Evolutionary conservation across 768 basidiomycete genomes (phyloP).

Genomic region (Tulasnella calospora): DNA sequence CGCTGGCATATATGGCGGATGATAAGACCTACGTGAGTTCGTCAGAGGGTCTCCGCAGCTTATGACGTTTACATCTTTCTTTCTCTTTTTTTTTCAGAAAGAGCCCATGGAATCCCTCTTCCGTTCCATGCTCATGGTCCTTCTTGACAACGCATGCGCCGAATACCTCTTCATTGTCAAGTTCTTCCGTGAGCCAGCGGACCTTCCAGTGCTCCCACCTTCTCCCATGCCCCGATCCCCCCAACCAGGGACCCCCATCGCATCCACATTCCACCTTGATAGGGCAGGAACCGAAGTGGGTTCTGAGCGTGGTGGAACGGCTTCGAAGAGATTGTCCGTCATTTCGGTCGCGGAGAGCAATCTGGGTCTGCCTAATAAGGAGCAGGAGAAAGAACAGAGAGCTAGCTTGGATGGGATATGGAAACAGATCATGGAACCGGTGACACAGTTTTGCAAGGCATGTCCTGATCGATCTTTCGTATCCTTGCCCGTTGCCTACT

Average conservation of each 20-base stretch:
- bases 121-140: constrained; percentile 79
- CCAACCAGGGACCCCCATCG: constrained; percentile 27
- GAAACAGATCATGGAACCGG: constrained; percentile 92
- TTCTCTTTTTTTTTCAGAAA: constrained; percentile 54
- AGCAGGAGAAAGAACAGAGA: constrained; percentile 44
- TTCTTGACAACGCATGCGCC: constrained; percentile 91
- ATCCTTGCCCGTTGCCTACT: not conserved
- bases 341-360: not conserved
- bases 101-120: constrained; percentile 77
- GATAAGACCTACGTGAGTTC: constrained; percentile 76
- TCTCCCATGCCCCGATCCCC: not conserved
- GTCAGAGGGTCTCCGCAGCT: not conserved
- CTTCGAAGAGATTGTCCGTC: constrained; percentile 8
- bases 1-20: constrained; percentile 83
- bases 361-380: not conserved
- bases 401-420: constrained; percentile 61
- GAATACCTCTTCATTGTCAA: constrained; percentile 83
- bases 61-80: not conserved
- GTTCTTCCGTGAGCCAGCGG: constrained; percentile 59
- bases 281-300: not conserved
- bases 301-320: not conserved
- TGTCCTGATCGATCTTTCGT: constrained; percentile 27
- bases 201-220: not conserved
- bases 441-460: constrained; percentile 78
- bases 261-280: constrained; percentile 11